Evolutionary conservation across 2,329 filamentous ascomycete genomes (phyloP).

Genomic region (Thelonectria discophora): DNA sequence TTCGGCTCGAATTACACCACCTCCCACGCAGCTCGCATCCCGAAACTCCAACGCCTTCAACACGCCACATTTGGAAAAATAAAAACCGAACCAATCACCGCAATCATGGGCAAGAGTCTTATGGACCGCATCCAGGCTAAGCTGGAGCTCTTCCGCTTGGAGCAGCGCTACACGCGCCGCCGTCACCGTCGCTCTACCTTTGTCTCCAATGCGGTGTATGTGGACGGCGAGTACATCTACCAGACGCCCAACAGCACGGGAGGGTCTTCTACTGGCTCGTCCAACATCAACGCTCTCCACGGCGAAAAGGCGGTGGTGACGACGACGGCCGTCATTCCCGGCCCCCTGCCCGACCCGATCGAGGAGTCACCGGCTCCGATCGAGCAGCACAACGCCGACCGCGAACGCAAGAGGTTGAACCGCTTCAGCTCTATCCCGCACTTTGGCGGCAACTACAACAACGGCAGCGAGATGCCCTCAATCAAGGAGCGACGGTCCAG

Average conservation of each 20-base stretch:
- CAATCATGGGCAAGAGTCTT: conserved; percentile 60
- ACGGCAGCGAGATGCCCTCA: conserved; percentile 47
- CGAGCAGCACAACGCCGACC: conserved; percentile 31
- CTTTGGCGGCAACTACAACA: conserved; percentile 51
- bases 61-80: conserved; percentile 1
- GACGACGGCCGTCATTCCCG: conserved; percentile 31
- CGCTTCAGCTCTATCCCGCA: conserved; percentile 66
- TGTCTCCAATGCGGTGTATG: conserved; percentile 87
- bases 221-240: conserved; percentile 96
- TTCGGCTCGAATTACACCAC: conserved; percentile 19
- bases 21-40: conserved; percentile 29
- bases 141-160: conserved; percentile 92
- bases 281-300: conserved; percentile 51
- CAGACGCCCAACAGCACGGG: conserved; percentile 68
- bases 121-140: conserved; percentile 71
- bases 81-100: conserved; percentile 22
- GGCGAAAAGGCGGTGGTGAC: conserved; percentile 44
- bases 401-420: conserved; percentile 60
- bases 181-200: conserved; percentile 88
- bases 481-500: conserved; percentile 54
- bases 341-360: conserved; percentile 37
- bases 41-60: conserved; percentile 18
- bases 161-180: conserved; percentile 92
- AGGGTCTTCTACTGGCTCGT: conserved; percentile 62
- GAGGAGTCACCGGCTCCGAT: conserved; percentile 31